These are phyloP conservation scores for Fusarium sp. DNA, from an alignment of 2,329 filamentous ascomycete species.

Conservation along the genomic window DNA sequence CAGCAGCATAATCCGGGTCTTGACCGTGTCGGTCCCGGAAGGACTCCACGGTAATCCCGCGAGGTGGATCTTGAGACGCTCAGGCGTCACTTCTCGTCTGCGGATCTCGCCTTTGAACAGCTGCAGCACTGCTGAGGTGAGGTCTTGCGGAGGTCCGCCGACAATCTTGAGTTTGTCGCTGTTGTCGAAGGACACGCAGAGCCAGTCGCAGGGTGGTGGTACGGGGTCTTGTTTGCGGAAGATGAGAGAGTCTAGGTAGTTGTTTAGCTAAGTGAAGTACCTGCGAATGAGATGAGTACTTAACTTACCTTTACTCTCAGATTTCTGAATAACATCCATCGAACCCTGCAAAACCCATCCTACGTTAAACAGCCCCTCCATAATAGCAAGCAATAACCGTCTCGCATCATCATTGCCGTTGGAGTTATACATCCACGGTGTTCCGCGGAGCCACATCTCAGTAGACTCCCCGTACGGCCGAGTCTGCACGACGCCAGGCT, in stretches of 20 bases:
- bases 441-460: slow-evolving; percentile 15
- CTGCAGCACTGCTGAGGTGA: slow-evolving; percentile 10
- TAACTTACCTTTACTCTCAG: slow-evolving; percentile 26
- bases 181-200: slow-evolving; percentile 27
- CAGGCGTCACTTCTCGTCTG: slow-evolving; percentile 1
- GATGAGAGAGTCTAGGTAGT: slow-evolving; percentile 21
- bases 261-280: not conserved
- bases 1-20: not conserved
- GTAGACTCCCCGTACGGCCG: slow-evolving; percentile 6
- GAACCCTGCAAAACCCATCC: slow-evolving; percentile 27
- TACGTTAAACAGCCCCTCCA: slow-evolving; percentile 23
- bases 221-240: slow-evolving; percentile 32
- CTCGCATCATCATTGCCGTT: slow-evolving; percentile 28
- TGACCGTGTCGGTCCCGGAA: slow-evolving; percentile 1
- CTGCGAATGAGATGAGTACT: too few species aligned
- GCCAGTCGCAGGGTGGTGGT: slow-evolving; percentile 24
- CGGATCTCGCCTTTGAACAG: not conserved
- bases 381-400: slow-evolving; percentile 12
- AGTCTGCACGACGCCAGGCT: not conserved
- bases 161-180: slow-evolving; percentile 31
- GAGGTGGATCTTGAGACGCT: not conserved
- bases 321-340: slow-evolving; percentile 22
- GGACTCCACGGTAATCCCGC: slow-evolving; percentile 10
- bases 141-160: slow-evolving; percentile 11
- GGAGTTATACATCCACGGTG: slow-evolving; percentile 6